Base-by-base conservation (phyloP, 345 rosid species). In the Linum usitatissimum region DNA sequence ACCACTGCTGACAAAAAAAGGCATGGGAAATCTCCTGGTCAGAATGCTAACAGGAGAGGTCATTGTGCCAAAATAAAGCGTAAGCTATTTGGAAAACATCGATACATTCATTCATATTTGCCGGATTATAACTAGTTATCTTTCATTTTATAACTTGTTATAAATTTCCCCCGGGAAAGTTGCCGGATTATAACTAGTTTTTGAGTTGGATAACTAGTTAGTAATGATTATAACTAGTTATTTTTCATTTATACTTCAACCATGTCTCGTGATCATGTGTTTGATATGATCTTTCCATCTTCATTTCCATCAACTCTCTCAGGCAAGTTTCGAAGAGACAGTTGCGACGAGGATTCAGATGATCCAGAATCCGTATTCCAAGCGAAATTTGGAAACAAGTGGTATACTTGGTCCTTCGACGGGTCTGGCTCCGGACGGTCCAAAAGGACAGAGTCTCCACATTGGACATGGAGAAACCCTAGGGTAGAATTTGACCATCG, bases 391-490 rank as follows among this genome's bases (percentile, higher is more conserved):
- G 78, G 84, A 39, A 76, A 82, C 69, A 82, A 61, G 73, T 69
- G 79, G 83, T 77, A 77, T 59, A 69, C 80, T 14, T 74, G 87
- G 87, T 74, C 83, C 61, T 70, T 60, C 57, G 68, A 68, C 9
- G 62, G 64, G 13, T 74, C 77, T 53, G 23, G 68, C 65, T 81
- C 65, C 51, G 64, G 30, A 58, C 28, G 59, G 68, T 62, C 75
- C 70, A 18, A 42, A 73, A 57, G 66, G 28, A 23, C 69, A 75
- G 91, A 80, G 73, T 69, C 78, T 5, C 65, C 79, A 65, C 78
- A 75, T 51, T 31, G 75, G 80, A 76, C 75, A n/a, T 45, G 51
- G 51, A 45, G 51, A 34, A 76, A 73, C 61, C 71, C 20, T 15
- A 78, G 73, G 63, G 66, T 63, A 19, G 76, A 68, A 77, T 23